phyloP scores from a whole-genome alignment of 192 early-diverging fungal genomes.

The Coemansia interrupta region DNA sequence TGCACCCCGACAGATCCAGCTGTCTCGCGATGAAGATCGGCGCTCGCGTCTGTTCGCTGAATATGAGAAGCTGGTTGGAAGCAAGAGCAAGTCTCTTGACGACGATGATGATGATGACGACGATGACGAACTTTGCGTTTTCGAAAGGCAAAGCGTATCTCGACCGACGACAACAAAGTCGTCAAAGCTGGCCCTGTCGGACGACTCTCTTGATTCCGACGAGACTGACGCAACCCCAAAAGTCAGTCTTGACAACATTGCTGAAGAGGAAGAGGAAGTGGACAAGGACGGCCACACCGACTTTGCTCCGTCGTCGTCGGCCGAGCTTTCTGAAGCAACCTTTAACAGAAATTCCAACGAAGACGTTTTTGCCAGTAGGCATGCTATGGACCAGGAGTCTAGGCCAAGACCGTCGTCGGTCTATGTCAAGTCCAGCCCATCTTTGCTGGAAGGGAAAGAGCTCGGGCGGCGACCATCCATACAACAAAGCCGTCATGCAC shows the following conservation, averaged over 20 bases:
- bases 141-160: neutral
- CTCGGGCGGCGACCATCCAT: neutral
- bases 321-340: neutral
- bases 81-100: slow-evolving; percentile 12
- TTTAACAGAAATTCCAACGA: neutral
- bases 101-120: slow-evolving; percentile 31
- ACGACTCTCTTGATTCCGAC: neutral
- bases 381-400: neutral
- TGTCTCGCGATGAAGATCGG: slow-evolving; percentile 47
- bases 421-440: neutral
- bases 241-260: slow-evolving; percentile 18
- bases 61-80: slow-evolving; percentile 41
- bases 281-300: no score
- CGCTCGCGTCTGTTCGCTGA: slow-evolving; percentile 45
- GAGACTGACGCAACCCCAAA: slow-evolving; percentile 1
- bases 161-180: no score
- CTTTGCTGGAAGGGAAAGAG: neutral
- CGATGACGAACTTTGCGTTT: slow-evolving; percentile 10
- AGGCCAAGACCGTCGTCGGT: slow-evolving; percentile 2
- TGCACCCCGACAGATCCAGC: slow-evolving; percentile 22
- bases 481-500: neutral
- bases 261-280: slow-evolving; percentile 21
- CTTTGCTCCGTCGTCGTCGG: neutral
- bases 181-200: neutral
- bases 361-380: neutral